Evolutionary conservation across 148 eudicot species (phyloP), one percentile per base, ranked within the genome.

Genomic region (Silene latifolia): DNA sequence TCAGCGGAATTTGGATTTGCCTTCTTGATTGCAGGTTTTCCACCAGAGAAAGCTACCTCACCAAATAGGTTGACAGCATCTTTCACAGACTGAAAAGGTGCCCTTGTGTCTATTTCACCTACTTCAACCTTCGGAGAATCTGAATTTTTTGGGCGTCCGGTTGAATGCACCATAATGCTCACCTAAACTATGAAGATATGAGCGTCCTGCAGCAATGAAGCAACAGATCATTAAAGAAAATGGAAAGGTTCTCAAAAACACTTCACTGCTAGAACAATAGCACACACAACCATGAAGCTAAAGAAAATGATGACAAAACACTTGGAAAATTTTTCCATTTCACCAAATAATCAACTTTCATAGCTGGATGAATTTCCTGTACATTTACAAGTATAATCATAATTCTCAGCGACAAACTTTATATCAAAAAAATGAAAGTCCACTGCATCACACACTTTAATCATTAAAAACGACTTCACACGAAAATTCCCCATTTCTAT

Each of bases 81-180:
- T 82, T 92, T 95, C 77, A 95, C 98, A 67, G 98, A 95, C 77
- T 95, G 97, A 85, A 95, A 92, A 20, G 97, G 97, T 72, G 96
- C 89, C 77, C 98, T 87, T 19, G 98, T 95, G 81, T 95, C 97
- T 70, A 95, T 92, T 80, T 95, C 98, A 73, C 97, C 98, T 42
- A 92, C 91, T 80, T 75, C 89, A 72, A 70, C 87, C 82, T 90
- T 95, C 4, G 92, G 81, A 65, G 96, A 90, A 64, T 77, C 88
- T 21, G 83, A 77, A 72, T 73, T 75, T 75, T 83, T 87, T 3
- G 85, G 74, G 24, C 78, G 84, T 68, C 86, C 97, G 69, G 85
- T 89, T 69, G 83, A 72, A 66, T 77, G 83, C 71, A 77, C 80
- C 83, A 81, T 81, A 48, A 59, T 59, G 42, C 69, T 48, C 59